A percentile compares a stretch with the other conserved stretches of the same genome.
These are phyloP conservation scores for Cryphonectria nitschkei DNA, from an alignment of 2,329 filamentous ascomycete genomes.

Conservation along the genomic window DNA sequence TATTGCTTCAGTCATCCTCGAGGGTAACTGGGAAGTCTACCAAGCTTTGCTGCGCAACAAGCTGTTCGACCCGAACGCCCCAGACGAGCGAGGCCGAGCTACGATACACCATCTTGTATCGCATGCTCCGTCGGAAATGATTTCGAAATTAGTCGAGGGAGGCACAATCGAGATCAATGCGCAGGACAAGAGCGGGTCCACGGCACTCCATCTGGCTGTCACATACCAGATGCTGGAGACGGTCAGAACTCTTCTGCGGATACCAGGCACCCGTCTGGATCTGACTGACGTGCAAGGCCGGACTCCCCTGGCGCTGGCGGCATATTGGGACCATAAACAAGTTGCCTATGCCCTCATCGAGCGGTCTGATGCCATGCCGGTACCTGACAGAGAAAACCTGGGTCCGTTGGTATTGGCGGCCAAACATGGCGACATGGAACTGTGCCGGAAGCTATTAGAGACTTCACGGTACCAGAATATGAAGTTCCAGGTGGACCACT, in stretches of 20 bases:
- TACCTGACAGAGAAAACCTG: neutral
- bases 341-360: neutral
- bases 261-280: neutral
- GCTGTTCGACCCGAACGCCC: neutral
- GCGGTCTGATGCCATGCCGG: neutral
- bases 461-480: neutral
- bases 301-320: neutral
- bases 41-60: neutral
- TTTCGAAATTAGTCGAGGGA: neutral
- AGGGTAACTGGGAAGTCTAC: neutral
- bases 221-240: neutral
- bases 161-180: neutral
- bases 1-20: neutral
- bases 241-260: neutral
- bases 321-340: neutral
- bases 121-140: neutral
- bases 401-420: neutral
- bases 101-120: neutral
- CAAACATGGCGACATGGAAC: neutral
- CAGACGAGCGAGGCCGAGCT: neutral
- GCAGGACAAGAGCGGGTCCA: neutral
- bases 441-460: neutral
- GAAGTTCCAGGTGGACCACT: neutral
- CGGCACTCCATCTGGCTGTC: neutral
- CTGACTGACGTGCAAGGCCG: neutral